Evolutionary conservation across 2,329 filamentous ascomycete species (phyloP).

Genomic region (Blastomyces parvus): DNA sequence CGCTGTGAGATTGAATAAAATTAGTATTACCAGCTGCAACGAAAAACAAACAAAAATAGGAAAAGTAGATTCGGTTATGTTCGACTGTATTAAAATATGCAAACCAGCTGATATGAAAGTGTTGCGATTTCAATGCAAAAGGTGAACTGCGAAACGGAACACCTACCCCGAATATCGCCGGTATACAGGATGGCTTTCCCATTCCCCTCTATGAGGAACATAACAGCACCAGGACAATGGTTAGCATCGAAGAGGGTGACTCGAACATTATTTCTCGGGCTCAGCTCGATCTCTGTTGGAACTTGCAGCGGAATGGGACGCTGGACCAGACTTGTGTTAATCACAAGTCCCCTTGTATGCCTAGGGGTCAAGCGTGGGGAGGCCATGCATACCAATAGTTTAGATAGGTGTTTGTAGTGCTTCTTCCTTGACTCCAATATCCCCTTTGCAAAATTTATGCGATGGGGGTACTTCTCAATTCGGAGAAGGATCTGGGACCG

Average conservation of each 20-base stretch:
- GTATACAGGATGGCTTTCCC: slow-evolving; percentile 73
- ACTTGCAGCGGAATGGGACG: slow-evolving; percentile 76
- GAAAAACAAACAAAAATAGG: neutral
- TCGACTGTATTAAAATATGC: neutral
- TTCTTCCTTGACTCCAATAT: slow-evolving; percentile 65
- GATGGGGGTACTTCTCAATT: slow-evolving; percentile 67
- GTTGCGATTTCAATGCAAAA: neutral
- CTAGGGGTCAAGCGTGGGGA: neutral
- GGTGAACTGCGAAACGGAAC: neutral
- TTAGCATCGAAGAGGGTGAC: slow-evolving; percentile 87
- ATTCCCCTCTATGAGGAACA: slow-evolving; percentile 78
- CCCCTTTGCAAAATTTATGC: slow-evolving; percentile 70
- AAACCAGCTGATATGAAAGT: neutral
- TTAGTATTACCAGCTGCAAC: slow-evolving; percentile 10
- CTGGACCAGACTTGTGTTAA: slow-evolving; percentile 27
- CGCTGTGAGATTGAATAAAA: slow-evolving; percentile 28
- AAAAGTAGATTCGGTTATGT: neutral
- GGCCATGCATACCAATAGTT: slow-evolving; percentile 46
- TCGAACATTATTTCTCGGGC: slow-evolving; percentile 56
- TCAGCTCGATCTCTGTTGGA: slow-evolving; percentile 65
- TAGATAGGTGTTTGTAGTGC: slow-evolving; percentile 67
- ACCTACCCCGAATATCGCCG: slow-evolving; percentile 63
- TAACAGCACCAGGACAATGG: slow-evolving; percentile 80
- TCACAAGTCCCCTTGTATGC: neutral
- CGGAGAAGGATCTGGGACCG: slow-evolving; percentile 55